Conservation (phyloP, 768 basidiomycete genomes). For the Crepidotus variabilis region DNA sequence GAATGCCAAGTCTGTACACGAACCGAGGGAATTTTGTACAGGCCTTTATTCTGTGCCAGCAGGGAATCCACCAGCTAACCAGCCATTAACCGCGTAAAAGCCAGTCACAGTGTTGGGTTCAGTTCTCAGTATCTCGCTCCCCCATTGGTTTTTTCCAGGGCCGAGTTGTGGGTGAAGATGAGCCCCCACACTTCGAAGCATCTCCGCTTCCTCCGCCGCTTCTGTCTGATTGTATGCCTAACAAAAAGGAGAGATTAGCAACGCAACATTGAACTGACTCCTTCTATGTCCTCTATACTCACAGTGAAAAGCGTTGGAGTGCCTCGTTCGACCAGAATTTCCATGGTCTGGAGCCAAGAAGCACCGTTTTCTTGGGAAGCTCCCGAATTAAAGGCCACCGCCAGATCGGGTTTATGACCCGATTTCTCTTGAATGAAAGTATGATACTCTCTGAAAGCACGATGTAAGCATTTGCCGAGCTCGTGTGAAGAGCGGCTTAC, state of each 20-base stretch:
- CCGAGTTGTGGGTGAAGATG: conserved; percentile 20
- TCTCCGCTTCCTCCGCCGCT: conserved; percentile 22
- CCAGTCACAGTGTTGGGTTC: conserved; percentile 28
- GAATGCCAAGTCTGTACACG: too few species aligned
- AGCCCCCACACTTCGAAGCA: conserved; percentile 20
- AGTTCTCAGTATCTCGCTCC: conserved; percentile 23
- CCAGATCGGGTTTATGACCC: conserved; percentile 25
- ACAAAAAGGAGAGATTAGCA: neutral
- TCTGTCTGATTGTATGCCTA: conserved; percentile 30
- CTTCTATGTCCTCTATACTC: neutral
- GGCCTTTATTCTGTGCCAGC: neutral
- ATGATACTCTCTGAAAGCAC: conserved; percentile 26
- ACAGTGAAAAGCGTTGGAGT: conserved; percentile 33
- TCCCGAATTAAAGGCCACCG: conserved; percentile 33
- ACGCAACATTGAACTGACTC: neutral
- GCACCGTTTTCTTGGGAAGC: conserved; percentile 16
- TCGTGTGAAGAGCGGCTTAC: conserved; percentile 12
- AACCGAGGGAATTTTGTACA: neutral
- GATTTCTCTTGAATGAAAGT: conserved; percentile 16
- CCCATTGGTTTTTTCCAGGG: conserved; percentile 27
- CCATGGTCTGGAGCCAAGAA: conserved; percentile 24
- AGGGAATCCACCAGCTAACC: conserved; percentile 32
- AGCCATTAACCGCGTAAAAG: conserved; percentile 30
- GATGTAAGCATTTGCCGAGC: neutral
- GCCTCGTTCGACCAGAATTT: conserved; percentile 19